Base-by-base conservation (phyloP, 768 basidiomycete species). In the Boletales sp. region DNA sequence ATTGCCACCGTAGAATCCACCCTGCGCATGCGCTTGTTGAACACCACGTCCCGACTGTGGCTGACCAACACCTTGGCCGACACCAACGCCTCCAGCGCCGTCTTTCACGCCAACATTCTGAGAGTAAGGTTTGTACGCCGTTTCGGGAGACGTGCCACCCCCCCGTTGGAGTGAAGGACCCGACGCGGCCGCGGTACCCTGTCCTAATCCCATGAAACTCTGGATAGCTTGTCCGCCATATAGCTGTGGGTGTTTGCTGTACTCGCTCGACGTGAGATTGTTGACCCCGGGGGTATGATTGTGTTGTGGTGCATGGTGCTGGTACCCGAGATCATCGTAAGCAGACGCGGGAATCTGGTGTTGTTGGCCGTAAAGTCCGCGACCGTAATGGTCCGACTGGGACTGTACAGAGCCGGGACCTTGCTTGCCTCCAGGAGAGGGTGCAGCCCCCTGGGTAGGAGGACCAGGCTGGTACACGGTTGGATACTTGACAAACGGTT, bases 401-500 rank as follows among this genome's bases (percentile, higher is more conserved):
- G 68, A 64, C 50, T 77, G 76, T 43, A 76, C 75, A 47, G 77
- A 74, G 43, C 72, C 74, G 35, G 79, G 80, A 14, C 81, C 80
- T 59, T 86, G 86, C 62, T 86, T 86, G n/a, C 75, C 69, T 5
- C 78, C 80, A 1, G 84, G 83, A 47, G 82, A 83, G 0, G 83
- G 79, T 6, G 79, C 82, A 14, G 79, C 79, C 4, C 78, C 81
- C 14, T 85, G 85, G 0, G 82, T 82, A 18, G 86, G 84, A 14
- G 84, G 84, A 9, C 81, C 83, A 30, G 82, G 77, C 58, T 84
- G 83, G 74, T 86, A 89, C 70, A 89, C 82, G 29, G 86, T 67
- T 2, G 86, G 86, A 61, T 89, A 90, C 69, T 90, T 86, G 63
- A 84, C 81, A 62, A 83, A 87, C 4, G 81, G 82, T 59, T 86